Conservation (phyloP, 106 monocot genomes). For the Triglochin maritima region DNA sequence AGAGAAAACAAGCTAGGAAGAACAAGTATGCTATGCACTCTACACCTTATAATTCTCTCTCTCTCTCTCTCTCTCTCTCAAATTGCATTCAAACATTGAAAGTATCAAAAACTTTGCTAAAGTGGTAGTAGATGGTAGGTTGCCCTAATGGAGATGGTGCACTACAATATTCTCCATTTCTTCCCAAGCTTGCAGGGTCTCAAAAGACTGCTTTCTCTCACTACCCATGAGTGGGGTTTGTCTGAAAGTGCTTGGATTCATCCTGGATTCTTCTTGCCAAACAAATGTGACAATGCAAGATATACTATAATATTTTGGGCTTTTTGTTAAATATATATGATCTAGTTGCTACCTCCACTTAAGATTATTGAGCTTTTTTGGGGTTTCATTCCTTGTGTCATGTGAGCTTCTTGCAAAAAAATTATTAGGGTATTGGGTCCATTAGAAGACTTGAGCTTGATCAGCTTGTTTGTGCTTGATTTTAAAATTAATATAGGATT, state of each 20-base stretch:
- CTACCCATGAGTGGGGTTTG: conserved; percentile 15
- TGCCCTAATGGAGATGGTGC: not conserved
- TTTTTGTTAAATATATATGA: too few relatives aligned
- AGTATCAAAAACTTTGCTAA: too few relatives aligned
- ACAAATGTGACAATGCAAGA: conserved; percentile 2
- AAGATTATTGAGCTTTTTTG: too few relatives aligned
- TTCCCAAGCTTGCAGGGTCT: conserved; percentile 10
- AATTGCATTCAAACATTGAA: too few relatives aligned
- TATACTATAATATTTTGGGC: too few relatives aligned
- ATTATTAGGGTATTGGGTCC: not conserved
- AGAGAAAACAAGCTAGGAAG: not conserved
- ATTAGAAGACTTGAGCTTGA: not conserved
- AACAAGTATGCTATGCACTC: not conserved
- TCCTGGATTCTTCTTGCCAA: conserved; percentile 26
- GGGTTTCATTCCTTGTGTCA: not conserved
- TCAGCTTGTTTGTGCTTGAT: too few relatives aligned
- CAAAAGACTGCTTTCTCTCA: conserved; percentile 3
- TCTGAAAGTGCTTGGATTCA: conserved; percentile 24
- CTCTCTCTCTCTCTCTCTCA: too few relatives aligned
- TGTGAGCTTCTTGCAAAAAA: not conserved
- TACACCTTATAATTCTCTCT: not conserved
- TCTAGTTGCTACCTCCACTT: too few relatives aligned
- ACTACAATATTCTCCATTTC: not conserved
- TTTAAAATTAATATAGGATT: too few relatives aligned
- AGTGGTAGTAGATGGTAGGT: not conserved